phyloP scores from a whole-genome alignment of 208 protist genomes.

The Leptomonas seymouri region DNA sequence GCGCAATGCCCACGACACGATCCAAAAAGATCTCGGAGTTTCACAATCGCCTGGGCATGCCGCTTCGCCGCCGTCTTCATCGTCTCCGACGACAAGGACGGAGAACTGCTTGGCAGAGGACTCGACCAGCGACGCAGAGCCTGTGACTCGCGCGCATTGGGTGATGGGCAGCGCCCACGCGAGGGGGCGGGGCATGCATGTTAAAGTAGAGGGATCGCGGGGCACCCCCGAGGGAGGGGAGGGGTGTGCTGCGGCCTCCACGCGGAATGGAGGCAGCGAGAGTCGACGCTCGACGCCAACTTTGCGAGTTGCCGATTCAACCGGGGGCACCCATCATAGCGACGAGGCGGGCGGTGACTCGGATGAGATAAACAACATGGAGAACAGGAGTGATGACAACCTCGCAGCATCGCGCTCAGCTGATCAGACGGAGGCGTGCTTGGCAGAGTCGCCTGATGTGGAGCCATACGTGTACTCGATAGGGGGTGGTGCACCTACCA shows the following conservation, averaged over 20 bases:
- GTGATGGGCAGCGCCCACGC: too few species aligned
- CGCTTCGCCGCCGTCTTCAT: not conserved
- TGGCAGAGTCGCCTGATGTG: slow-evolving; percentile 8
- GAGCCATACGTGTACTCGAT: slow-evolving; percentile 11
- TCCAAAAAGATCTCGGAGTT: not conserved
- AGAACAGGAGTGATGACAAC: not conserved
- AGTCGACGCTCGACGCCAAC: not conserved
- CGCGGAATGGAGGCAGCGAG: not conserved
- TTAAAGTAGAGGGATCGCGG: not conserved
- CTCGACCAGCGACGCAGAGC: not conserved
- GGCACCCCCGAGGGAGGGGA: too few species aligned
- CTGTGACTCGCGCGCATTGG: not conserved
- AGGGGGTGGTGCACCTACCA: not conserved
- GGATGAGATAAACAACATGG: too few species aligned
- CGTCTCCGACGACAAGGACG: not conserved
- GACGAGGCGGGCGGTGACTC: too few species aligned
- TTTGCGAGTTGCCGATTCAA: too few species aligned
- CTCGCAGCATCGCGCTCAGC: not conserved
- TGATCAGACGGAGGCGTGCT: not conserved
- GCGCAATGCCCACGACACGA: not conserved
- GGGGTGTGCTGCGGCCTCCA: too few species aligned
- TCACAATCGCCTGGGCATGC: not conserved
- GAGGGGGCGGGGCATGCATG: not conserved
- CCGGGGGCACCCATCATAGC: too few species aligned
- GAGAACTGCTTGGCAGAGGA: not conserved